Conservation (phyloP, 2,329 filamentous ascomycete species). For the Anisogramma anomala region DNA sequence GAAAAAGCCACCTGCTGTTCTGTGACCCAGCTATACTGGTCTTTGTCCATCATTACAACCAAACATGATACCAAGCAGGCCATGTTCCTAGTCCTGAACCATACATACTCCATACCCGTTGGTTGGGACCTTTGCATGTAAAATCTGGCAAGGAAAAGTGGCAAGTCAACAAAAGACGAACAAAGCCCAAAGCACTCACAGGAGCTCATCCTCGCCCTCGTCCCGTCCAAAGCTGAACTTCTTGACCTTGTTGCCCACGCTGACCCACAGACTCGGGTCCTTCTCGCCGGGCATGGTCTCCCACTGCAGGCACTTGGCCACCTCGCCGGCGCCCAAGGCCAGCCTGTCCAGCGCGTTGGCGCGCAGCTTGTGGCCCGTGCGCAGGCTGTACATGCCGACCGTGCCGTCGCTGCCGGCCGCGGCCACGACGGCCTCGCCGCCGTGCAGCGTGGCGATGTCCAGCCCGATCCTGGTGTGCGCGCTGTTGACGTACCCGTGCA, state of each 20-base stretch:
- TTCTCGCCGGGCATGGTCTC: conserved; percentile 32
- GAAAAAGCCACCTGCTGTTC: too few species aligned
- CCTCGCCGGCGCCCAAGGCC: conserved; percentile 16
- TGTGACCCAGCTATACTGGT: too few species aligned
- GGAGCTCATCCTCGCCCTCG: conserved; percentile 22
- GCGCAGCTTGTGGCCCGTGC: conserved; percentile 30
- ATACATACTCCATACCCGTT: too few species aligned
- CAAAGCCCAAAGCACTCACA: too few species aligned
- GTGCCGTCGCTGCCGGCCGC: conserved; percentile 39
- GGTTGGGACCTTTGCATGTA: too few species aligned
- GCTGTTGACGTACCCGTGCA: conserved; percentile 39
- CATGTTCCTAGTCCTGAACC: too few species aligned
- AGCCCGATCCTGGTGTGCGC: conserved; percentile 39
- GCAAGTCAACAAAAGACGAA: too few species aligned
- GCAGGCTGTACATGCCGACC: conserved; percentile 40
- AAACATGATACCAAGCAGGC: too few species aligned
- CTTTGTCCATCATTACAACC: too few species aligned
- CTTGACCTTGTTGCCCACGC: conserved; percentile 24
- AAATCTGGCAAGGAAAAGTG: too few species aligned
- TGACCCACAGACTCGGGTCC: conserved; percentile 36
- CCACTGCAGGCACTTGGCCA: conserved; percentile 35
- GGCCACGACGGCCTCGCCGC: conserved; percentile 31
- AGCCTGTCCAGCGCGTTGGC: conserved; percentile 18
- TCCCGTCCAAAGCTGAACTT: conserved; percentile 34
- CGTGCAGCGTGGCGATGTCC: conserved; percentile 35